These are phyloP conservation scores for Pochonia chlamydosporia DNA, from an alignment of 2,329 filamentous ascomycete genomes.

Conservation along the genomic window DNA sequence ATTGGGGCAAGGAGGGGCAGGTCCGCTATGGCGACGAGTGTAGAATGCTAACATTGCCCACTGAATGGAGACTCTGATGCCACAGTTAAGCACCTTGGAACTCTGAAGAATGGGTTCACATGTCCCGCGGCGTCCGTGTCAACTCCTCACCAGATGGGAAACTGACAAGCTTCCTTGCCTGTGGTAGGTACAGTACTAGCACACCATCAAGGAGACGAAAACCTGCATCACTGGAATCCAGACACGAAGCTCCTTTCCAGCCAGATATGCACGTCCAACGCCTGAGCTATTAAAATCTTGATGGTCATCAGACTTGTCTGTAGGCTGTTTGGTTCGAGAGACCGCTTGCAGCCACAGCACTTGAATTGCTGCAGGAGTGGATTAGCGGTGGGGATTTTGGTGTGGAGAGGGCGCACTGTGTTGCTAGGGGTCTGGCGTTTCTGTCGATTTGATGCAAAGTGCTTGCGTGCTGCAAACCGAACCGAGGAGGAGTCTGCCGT, in stretches of 20 bases:
- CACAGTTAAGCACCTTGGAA: background rate
- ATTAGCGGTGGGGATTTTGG: background rate
- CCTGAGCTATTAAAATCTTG: conserved; percentile 4
- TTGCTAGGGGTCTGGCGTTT: background rate
- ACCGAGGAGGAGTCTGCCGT: no score
- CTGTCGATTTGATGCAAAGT: no score
- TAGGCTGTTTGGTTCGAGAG: conserved; percentile 6
- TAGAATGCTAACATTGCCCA: conserved; percentile 1
- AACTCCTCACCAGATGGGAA: no score
- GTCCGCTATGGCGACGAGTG: conserved; percentile 6
- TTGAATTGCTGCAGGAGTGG: background rate
- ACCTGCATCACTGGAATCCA: background rate
- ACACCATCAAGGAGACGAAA: background rate
- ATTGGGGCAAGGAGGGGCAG: conserved; percentile 2
- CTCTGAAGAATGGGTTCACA: background rate
- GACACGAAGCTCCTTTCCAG: no score
- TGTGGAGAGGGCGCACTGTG: conserved; percentile 9
- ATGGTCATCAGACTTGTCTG: conserved; percentile 10
- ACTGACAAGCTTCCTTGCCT: no score
- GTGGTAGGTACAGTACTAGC: background rate
- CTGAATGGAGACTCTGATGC: background rate
- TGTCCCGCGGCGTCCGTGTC: no score
- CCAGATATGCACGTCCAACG: background rate
- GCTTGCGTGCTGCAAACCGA: background rate
- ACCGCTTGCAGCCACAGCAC: conserved; percentile 9